Conservation (phyloP, 257 asterid genomes). For the Plectranthus barbatus region DNA sequence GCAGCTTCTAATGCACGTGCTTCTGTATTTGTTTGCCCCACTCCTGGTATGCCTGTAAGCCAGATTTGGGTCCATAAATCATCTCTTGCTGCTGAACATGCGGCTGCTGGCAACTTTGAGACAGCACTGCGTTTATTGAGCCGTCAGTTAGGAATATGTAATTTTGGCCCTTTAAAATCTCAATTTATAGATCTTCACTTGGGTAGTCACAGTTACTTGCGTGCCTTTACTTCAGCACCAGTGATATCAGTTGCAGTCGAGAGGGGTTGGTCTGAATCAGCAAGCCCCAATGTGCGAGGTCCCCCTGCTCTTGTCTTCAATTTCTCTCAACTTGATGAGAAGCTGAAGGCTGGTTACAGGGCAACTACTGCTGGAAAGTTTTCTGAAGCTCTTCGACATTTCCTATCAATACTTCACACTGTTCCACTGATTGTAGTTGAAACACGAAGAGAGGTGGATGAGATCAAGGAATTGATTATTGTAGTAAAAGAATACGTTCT, state of each 20-base stretch:
- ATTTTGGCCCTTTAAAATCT: conserved; percentile 59
- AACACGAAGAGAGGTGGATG: conserved; percentile 75
- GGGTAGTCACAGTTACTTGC: conserved; percentile 75
- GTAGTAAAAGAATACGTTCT: conserved; percentile 73
- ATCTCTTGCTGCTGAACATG: conserved; percentile 90
- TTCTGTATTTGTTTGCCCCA: conserved; percentile 45
- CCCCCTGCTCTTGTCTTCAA: conserved; percentile 72
- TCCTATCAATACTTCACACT: conserved; percentile 55
- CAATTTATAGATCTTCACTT: conserved; percentile 56
- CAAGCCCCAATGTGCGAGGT: conserved; percentile 62
- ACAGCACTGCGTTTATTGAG: conserved; percentile 83
- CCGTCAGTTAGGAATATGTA: conserved; percentile 73
- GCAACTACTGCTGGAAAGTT: conserved; percentile 71
- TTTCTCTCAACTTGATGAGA: conserved; percentile 73
- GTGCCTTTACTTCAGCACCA: conserved; percentile 65
- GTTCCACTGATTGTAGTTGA: conserved; percentile 75
- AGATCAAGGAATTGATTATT: conserved; percentile 60
- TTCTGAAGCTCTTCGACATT: conserved; percentile 58
- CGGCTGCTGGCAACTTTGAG: conserved; percentile 88
- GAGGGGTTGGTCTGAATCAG: conserved; percentile 74
- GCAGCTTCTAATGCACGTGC: no score
- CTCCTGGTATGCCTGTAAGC: conserved; percentile 84
- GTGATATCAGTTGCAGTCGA: conserved; percentile 65
- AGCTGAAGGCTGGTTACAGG: conserved; percentile 64
- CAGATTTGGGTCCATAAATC: conserved; percentile 92